Evolutionary conservation across 2,329 filamentous ascomycete genomes (phyloP), one percentile per base, ranked within the genome.

Genomic region (Phyllosticta citribraziliensis): DNA sequence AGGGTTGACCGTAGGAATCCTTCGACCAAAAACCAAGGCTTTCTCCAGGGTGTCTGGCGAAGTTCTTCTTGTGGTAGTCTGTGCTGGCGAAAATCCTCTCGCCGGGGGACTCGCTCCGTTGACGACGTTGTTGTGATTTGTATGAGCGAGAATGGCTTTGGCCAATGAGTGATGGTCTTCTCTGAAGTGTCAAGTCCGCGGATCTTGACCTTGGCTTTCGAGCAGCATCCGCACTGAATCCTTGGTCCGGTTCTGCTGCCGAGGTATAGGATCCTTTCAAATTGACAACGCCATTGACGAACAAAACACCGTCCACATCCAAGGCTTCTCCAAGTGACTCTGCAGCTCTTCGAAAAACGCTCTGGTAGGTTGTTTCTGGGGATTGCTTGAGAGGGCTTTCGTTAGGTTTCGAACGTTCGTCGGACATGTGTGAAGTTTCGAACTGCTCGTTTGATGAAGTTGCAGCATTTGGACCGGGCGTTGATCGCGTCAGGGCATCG

Each of bases 201-300:
- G 40, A 47, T 47, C 40, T 17, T 47, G 40, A 47, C n/a, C 40
- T 47, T 17, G 40, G 40, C 40, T 47, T 47, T n/a, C n/a, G 40
- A 47, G 40, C 12, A n/a, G 14, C 14, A 47, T 47, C n/a, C 6
- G 17, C 40, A 0, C 17, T 52, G 11, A 66, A 62, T 55, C 66
- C 65, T 35, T 62, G 58, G 33, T 63, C 63, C 52, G 62, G 56
- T 20, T 66, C 63, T 20, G 65, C 52, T 30, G 61, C 57, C 24
- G 64, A 62, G 24, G 64, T 61, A 5, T 58, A 40, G 5, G 55
- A 60, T 8, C 66, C 65, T 50, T 67, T 64, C 12, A 58, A 64
- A 1, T 64, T 65, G 25, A 65, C 57, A 6, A 66, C 52, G 17
- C 66, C 65, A 53, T 67, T 65, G 11, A 62, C 22, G 40, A 67